phyloP scores from a whole-genome alignment of 2,329 filamentous ascomycete genomes.

The Zasmidium cellare region DNA sequence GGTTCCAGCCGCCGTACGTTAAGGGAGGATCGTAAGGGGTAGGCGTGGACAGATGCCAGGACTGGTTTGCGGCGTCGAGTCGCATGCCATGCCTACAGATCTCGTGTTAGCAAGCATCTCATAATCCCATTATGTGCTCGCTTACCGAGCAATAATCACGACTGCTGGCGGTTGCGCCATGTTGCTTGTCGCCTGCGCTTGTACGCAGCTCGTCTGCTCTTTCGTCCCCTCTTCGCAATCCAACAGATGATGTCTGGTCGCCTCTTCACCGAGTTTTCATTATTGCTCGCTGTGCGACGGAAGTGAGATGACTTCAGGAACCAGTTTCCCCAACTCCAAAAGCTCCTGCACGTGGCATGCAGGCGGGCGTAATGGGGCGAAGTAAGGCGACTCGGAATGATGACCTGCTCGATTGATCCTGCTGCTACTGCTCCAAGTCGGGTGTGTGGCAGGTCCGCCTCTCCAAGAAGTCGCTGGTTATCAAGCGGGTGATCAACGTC shows the following conservation, averaged over 20 bases:
- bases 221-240: background rate
- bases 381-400: background rate
- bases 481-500: too few relatives aligned
- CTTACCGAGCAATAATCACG: conserved; percentile 52
- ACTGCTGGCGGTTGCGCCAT: conserved; percentile 46
- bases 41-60: conserved; percentile 90
- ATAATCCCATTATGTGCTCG: conserved; percentile 6
- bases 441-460: too few relatives aligned
- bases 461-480: too few relatives aligned
- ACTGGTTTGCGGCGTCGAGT: conserved; percentile 89
- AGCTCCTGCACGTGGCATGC: background rate
- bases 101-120: conserved; percentile 3
- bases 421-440: background rate
- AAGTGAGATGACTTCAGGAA: background rate
- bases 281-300: background rate
- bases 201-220: too few relatives aligned
- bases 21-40: conserved; percentile 94
- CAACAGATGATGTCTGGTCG: background rate
- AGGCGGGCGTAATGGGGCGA: background rate
- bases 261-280: background rate
- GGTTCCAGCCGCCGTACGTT: conserved; percentile 91
- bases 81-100: conserved; percentile 86
- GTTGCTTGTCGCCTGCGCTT: background rate
- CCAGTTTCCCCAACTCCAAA: background rate
- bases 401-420: background rate